phyloP scores from a whole-genome alignment of 1,284 basidiomycete genomes.

The Ustilago crameri region DNA sequence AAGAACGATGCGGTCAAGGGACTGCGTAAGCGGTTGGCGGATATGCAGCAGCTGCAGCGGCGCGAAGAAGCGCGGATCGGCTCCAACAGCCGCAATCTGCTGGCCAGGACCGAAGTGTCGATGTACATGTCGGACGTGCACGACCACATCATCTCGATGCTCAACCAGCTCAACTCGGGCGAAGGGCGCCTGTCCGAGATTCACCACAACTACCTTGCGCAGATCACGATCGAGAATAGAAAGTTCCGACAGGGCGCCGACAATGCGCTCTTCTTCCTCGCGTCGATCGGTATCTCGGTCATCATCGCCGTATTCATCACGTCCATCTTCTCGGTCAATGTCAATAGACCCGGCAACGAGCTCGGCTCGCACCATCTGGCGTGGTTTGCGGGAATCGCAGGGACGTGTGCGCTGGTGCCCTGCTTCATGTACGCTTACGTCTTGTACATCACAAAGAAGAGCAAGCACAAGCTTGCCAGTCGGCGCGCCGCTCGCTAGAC shows the following conservation, averaged over 20 bases:
- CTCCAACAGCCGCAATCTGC: slow-evolving; percentile 33
- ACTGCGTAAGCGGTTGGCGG: slow-evolving; percentile 78
- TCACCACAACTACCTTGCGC: slow-evolving; percentile 84
- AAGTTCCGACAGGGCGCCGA: slow-evolving; percentile 45
- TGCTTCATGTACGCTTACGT: slow-evolving; percentile 12
- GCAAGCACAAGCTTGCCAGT: slow-evolving; percentile 19
- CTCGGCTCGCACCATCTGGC: slow-evolving; percentile 26
- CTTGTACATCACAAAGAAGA: slow-evolving; percentile 11
- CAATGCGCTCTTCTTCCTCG: slow-evolving; percentile 69
- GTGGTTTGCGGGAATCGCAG: slow-evolving; percentile 31
- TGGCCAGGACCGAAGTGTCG: slow-evolving; percentile 56
- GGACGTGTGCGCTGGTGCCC: slow-evolving; percentile 1
- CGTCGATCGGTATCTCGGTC: slow-evolving; percentile 76
- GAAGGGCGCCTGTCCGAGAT: slow-evolving; percentile 88
- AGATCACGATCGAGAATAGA: slow-evolving; percentile 76
- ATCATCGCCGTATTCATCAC: slow-evolving; percentile 68
- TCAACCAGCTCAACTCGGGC: slow-evolving; percentile 85
- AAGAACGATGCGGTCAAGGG: slow-evolving; percentile 86
- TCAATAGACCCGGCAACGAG: slow-evolving; percentile 70
- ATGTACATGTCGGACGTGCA: slow-evolving; percentile 94
- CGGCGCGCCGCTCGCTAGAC: slow-evolving; percentile 24
- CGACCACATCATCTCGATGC: slow-evolving; percentile 90
- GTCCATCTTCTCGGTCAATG: slow-evolving; percentile 71
- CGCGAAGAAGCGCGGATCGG: slow-evolving; percentile 44
- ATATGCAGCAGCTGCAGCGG: slow-evolving; percentile 64